Base-by-base conservation (phyloP, 2,329 filamentous ascomycete species). In the Aspergillus sp. region DNA sequence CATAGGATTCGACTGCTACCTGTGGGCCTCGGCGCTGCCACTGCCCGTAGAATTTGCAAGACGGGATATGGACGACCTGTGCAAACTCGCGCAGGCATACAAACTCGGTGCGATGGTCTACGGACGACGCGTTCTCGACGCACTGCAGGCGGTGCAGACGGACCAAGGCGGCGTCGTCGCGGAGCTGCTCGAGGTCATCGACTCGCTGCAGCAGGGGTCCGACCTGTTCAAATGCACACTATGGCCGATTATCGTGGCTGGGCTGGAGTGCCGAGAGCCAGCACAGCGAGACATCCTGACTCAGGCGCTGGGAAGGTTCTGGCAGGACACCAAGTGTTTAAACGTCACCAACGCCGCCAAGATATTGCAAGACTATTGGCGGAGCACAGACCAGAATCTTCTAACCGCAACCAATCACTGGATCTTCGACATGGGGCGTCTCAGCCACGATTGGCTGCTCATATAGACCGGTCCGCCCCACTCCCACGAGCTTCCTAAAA, bases 21-120 rank as follows among this genome's bases (percentile, higher is more conserved):
- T 60, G 13, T 73, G 70, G 70, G 66, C 63, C 9, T 60, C 59
- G 3, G 61, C 43, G 12, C 48, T 70, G 3, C 62, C 62, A 30
- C 51, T 59, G 26, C 26, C 26, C 0, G 26, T 30, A 12, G 55
- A 55, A 6, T 58, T 66, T 2, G 55, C 58, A 0, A 9, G 49
- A 9, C 60, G 62, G 17, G 56, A 68, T 17, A 54, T 61, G 5
- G 45, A 57, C 6, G 62, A 64, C 20, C 63, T 74, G 17, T 64
- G 62, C 44, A 64, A 48, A 18, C 47, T 74, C 30, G 66, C 71
- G 1, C 62, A 66, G 18, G 52, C 66, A 7, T 74, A 72, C 39
- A 66, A 70, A 53, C 50, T 68, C 9, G 70, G 68, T 2, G 62
- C 68, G n/a, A 54, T 66, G 2, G 38, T 74, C 24, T 74, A 74